These are phyloP conservation scores for Fomitopsis serialis DNA, from an alignment of 768 basidiomycete genomes.

Conservation along the genomic window DNA sequence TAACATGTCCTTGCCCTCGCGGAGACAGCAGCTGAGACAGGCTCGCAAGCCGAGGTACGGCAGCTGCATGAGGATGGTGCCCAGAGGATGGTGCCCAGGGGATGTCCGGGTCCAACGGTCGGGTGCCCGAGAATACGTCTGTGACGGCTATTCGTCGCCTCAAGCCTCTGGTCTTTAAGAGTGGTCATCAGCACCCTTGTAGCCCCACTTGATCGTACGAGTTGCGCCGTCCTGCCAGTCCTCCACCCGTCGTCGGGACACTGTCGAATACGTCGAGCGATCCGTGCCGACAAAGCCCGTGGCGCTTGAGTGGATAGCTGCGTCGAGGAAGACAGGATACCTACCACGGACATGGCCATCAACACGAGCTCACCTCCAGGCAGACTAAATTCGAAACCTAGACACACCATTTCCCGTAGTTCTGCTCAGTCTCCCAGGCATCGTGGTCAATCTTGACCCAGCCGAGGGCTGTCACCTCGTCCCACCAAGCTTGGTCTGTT, in stretches of 20 bases:
- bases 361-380: not conserved
- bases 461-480: conserved; percentile 26
- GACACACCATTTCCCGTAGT: conserved; percentile 31
- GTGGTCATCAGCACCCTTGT: conserved; percentile 51
- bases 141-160: too few species aligned
- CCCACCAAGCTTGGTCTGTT: conserved; percentile 34
- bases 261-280: conserved; percentile 62
- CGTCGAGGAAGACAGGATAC: conserved; percentile 73
- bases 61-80: too few species aligned
- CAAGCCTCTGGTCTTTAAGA: too few species aligned
- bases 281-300: conserved; percentile 70
- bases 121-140: too few species aligned
- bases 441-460: conserved; percentile 33
- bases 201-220: conserved; percentile 55
- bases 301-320: conserved; percentile 62
- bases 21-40: too few species aligned
- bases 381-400: not conserved
- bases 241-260: conserved; percentile 61
- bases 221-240: conserved; percentile 58
- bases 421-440: conserved; percentile 25
- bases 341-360: conserved; percentile 27
- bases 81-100: too few species aligned
- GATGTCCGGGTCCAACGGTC: too few species aligned
- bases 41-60: too few species aligned
- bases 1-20: too few species aligned